phyloP scores from a whole-genome alignment of 1,284 basidiomycete species.

The Macrocybe sp. region DNA sequence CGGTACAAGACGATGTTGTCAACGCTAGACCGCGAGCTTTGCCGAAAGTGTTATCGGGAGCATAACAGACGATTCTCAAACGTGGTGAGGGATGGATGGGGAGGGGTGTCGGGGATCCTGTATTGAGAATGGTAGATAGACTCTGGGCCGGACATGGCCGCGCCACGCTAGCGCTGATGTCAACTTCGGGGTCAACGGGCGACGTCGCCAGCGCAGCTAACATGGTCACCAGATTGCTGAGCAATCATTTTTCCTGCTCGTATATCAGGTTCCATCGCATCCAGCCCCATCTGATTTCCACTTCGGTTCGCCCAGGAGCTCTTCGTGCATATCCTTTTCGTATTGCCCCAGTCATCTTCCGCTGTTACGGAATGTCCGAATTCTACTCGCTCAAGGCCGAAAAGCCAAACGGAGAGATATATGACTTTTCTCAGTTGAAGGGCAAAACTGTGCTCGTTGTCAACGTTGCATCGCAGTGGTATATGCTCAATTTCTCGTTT shows the following conservation, averaged over 20 bases:
- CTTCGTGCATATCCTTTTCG: no score
- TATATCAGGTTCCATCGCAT: constrained; percentile 25
- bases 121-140: constrained; percentile 1
- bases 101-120: constrained; percentile 14
- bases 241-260: constrained; percentile 16
- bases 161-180: background rate
- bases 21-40: constrained; percentile 46
- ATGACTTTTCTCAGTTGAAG: constrained; percentile 62
- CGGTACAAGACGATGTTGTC: constrained; percentile 43
- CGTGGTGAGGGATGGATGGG: constrained; percentile 45
- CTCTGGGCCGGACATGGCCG: background rate
- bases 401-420: constrained; percentile 46
- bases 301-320: no score
- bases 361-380: constrained; percentile 3
- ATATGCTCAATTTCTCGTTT: constrained; percentile 17
- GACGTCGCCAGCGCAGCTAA: background rate
- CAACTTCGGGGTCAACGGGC: background rate
- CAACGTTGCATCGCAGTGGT: constrained; percentile 74
- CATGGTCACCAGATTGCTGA: background rate
- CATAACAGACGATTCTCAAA: constrained; percentile 38
- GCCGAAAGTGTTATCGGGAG: constrained; percentile 35
- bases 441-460: constrained; percentile 76
- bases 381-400: constrained; percentile 67
- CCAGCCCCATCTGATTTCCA: no score
- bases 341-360: no score